Evolutionary conservation across 2,329 filamentous ascomycete genomes (phyloP).

Genomic region (Aspergillus neotritici): DNA sequence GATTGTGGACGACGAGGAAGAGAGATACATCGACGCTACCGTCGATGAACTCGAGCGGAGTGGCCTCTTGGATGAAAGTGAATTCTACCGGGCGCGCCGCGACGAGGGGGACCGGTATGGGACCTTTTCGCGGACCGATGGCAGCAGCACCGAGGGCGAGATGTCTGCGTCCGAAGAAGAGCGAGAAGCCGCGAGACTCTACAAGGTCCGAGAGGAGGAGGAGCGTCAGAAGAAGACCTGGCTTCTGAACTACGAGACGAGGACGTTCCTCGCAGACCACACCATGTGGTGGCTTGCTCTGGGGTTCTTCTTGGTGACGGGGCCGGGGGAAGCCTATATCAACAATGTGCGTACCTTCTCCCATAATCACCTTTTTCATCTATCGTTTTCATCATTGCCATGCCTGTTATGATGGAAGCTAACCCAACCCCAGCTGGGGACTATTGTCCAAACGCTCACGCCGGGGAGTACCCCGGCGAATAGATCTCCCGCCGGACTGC

Average conservation of each 20-base stretch:
- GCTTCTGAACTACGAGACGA: conserved; percentile 86
- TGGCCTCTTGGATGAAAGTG: conserved; percentile 66
- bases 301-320: conserved; percentile 88
- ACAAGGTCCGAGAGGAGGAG: conserved; percentile 47
- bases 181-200: conserved; percentile 18
- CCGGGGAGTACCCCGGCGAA: conserved; percentile 52
- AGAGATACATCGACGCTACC: conserved; percentile 78
- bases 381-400: background rate
- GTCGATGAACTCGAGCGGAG: conserved; percentile 88
- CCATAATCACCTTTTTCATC: background rate
- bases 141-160: conserved; percentile 3
- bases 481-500: conserved; percentile 57
- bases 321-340: conserved; percentile 94
- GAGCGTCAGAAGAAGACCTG: conserved; percentile 74
- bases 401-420: background rate
- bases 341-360: conserved; percentile 60
- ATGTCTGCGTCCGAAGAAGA: conserved; percentile 22
- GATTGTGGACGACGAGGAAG: conserved; percentile 71
- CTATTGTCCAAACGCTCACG: conserved; percentile 81
- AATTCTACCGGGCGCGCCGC: conserved; percentile 58
- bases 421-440: conserved; percentile 56
- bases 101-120: conserved; percentile 42
- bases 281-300: conserved; percentile 95
- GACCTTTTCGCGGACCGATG: conserved; percentile 38
- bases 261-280: conserved; percentile 73